These are phyloP conservation scores for Rhizopus delemar DNA, from an alignment of 371 early-diverging fungal species.

Conservation along the genomic window DNA sequence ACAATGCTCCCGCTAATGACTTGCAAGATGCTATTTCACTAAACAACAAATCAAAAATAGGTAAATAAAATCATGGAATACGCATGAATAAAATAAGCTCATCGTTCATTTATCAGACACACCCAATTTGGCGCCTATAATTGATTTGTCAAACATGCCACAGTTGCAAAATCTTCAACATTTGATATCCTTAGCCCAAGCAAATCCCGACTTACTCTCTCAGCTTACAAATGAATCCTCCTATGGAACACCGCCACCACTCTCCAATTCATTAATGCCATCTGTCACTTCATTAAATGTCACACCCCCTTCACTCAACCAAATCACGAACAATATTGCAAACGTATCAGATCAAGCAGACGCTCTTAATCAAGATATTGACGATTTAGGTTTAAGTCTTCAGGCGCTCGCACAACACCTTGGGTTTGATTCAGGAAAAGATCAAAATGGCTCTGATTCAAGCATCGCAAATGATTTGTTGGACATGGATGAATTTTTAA, in stretches of 20 bases:
- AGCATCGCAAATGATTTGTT: conserved; percentile 20
- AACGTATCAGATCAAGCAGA: conserved; percentile 30
- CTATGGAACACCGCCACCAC: conserved; percentile 7
- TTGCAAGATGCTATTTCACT: conserved; percentile 34
- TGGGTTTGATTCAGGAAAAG: conserved; percentile 37
- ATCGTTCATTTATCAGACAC: background rate
- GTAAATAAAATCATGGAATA: conserved; percentile 9
- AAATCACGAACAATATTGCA: conserved; percentile 28
- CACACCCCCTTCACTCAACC: conserved; percentile 10
- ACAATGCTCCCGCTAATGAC: conserved; percentile 10
- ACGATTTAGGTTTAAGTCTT: conserved; percentile 37
- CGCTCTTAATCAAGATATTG: conserved; percentile 40
- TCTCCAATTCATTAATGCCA: background rate
- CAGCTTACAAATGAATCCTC: conserved; percentile 29
- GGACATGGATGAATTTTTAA: conserved; percentile 38
- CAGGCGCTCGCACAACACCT: conserved; percentile 45
- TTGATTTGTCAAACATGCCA: conserved; percentile 19
- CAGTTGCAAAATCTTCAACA: conserved; percentile 29
- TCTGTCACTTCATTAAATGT: background rate
- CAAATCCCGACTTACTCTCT: conserved; percentile 27
- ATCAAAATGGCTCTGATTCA: too few relatives aligned
- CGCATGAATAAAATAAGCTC: too few relatives aligned
- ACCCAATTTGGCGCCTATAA: background rate
- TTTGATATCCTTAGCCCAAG: conserved; percentile 34
- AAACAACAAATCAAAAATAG: conserved; percentile 28